Base-by-base conservation (phyloP, 495 filamentous ascomycete species). In the Aspergillus funiculosus region DNA sequence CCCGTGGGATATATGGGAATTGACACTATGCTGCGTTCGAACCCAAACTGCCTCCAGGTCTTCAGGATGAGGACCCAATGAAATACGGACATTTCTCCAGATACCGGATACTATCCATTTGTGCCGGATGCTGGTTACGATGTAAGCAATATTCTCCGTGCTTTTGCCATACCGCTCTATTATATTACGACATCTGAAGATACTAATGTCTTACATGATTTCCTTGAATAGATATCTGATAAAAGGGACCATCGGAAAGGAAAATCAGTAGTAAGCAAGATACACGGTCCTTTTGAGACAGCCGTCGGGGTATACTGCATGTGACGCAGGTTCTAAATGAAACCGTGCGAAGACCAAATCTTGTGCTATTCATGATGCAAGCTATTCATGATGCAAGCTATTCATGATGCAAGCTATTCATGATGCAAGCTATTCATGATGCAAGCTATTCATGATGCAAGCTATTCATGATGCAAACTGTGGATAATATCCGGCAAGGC, bases 81-180 rank as follows among this genome's bases (percentile, higher is more conserved):
- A 55, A 56, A 18, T 59, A 58, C 34, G 61, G 43, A 42, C n/a
- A n/a, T n/a, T 61, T 1, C 48, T 61, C 11, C 58, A 66, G 30
- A 53, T 60, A 27, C 53, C 63, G 51, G 62, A 66, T 40, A 47
- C 54, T 0, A 55, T 66, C 13, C 62, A 66, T 28, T 42, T 66
- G 24, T 58, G 62, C 18, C 39, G 58, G 14, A 66, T 66, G 41
- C 34, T 66, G 29, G 62, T 66, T 14, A 66, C 29, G 62, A 66
- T 51, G 52, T 66, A 21, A 35, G 38, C 10, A 22, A 30, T 18
- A 26, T 1, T 27, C 17, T 41, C 27, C 17, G 22, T 46, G 6
- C 26, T 18, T 10, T 31, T 14, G 1, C 8, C 32, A 5, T 13
- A 8, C 19, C 10, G 6, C 30, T 20, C 10, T 17, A 15, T 25